Conservation (phyloP, 2,329 filamentous ascomycete genomes). For the Aureobasidium musti region DNA sequence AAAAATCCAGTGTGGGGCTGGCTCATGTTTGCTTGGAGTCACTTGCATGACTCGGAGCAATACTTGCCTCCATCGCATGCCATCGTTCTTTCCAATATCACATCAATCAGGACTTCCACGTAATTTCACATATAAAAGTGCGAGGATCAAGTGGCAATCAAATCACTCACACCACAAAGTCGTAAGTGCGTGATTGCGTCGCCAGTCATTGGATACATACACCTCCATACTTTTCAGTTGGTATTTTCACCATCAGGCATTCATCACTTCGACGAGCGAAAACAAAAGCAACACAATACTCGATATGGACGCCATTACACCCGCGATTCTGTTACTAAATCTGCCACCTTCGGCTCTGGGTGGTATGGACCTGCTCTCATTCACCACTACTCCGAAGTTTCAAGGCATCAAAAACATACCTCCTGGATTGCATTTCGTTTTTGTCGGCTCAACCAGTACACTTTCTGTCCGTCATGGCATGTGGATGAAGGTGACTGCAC, state of each 20-base stretch:
- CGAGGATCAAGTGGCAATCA: not conserved
- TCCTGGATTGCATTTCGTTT: conserved; percentile 62
- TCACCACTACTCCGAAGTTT: conserved; percentile 63
- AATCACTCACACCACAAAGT: not conserved
- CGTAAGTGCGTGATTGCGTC: not conserved
- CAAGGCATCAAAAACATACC: conserved; percentile 62
- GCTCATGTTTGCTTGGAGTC: too few species aligned
- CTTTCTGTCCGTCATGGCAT: conserved; percentile 63
- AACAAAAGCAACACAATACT: not conserved
- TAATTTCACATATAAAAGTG: not conserved
- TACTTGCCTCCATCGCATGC: not conserved
- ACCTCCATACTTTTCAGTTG: not conserved
- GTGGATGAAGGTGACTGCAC: conserved; percentile 56
- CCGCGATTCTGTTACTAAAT: conserved; percentile 47
- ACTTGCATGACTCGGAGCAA: conserved; percentile 17
- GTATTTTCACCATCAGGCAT: not conserved
- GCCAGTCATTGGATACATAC: not conserved
- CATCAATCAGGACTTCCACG: not conserved
- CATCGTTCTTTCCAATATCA: not conserved
- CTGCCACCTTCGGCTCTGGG: conserved; percentile 52
- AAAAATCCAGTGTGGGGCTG: too few species aligned
- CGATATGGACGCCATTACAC: conserved; percentile 30
- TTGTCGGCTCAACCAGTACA: conserved; percentile 59
- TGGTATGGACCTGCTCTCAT: conserved; percentile 60
- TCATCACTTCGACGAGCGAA: not conserved